phyloP scores from a whole-genome alignment of 2,329 filamentous ascomycete genomes.

The Apiospora rasikravindrae region DNA sequence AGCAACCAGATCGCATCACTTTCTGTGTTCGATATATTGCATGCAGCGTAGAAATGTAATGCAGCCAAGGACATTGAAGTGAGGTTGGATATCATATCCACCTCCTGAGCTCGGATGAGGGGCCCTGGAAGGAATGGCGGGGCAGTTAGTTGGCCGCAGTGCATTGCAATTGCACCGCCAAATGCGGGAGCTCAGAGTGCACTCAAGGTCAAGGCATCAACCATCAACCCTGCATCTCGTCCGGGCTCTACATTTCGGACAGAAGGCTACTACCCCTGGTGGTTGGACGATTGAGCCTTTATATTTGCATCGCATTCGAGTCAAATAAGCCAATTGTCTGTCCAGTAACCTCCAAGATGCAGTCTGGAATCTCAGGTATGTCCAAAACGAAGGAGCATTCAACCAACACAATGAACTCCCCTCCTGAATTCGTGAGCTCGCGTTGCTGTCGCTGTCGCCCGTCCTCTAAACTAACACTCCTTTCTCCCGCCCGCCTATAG shows the following conservation, averaged over 20 bases:
- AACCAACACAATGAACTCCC: not conserved
- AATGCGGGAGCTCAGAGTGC: not conserved
- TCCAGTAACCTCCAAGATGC: constrained; percentile 55
- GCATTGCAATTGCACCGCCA: constrained; percentile 2
- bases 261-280: not conserved
- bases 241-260: not conserved
- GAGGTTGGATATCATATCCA: not conserved
- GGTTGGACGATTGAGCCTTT: not conserved
- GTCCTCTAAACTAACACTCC: not conserved
- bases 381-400: constrained; percentile 1
- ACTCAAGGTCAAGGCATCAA: not conserved
- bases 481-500: constrained; percentile 45
- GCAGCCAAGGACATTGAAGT: not conserved
- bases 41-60: not conserved
- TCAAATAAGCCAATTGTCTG: not conserved
- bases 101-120: not conserved
- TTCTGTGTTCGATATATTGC: not conserved
- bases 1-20: no score
- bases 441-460: not conserved
- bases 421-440: not conserved
- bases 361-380: constrained; percentile 78
- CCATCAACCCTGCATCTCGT: not conserved
- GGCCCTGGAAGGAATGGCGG: not conserved
- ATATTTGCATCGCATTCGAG: not conserved
- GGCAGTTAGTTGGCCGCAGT: not conserved